These are phyloP conservation scores for Quercus parvula DNA, from an alignment of 306 rosid species.

Conservation along the genomic window DNA sequence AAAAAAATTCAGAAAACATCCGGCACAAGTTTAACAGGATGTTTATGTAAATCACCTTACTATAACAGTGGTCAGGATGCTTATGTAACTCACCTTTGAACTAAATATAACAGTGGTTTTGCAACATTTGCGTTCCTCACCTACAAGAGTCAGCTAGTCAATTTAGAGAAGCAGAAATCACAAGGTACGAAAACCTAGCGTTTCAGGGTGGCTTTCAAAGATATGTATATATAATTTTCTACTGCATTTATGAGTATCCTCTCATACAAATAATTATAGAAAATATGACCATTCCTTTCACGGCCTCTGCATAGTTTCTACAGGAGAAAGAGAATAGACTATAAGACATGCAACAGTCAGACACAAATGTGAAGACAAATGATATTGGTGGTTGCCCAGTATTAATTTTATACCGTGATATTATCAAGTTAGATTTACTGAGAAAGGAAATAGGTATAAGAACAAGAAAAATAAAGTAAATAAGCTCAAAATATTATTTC, in stretches of 20 bases:
- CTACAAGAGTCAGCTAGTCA: constrained; percentile 18
- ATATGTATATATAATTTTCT: no score
- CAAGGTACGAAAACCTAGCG: background rate
- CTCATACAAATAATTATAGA: no score
- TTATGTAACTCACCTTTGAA: constrained; percentile 28
- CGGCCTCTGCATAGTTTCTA: background rate
- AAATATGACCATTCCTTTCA: no score
- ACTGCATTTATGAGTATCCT: no score
- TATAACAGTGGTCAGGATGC: constrained; percentile 20
- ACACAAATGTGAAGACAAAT: background rate
- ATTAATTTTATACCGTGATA: background rate
- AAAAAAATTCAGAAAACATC: background rate
- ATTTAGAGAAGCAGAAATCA: background rate
- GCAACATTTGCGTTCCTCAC: constrained; percentile 30
- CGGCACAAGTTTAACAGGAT: background rate
- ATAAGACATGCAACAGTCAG: background rate
- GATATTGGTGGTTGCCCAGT: background rate
- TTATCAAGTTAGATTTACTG: background rate
- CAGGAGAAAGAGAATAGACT: background rate
- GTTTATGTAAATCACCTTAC: constrained; percentile 25
- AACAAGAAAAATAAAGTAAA: background rate
- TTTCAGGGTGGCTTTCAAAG: no score
- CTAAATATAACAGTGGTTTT: constrained; percentile 33
- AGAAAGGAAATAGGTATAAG: background rate
- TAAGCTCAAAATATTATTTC: no score